These are phyloP conservation scores for Coprinopsis marcescibilis DNA, from an alignment of 768 basidiomycete genomes.

Conservation along the genomic window DNA sequence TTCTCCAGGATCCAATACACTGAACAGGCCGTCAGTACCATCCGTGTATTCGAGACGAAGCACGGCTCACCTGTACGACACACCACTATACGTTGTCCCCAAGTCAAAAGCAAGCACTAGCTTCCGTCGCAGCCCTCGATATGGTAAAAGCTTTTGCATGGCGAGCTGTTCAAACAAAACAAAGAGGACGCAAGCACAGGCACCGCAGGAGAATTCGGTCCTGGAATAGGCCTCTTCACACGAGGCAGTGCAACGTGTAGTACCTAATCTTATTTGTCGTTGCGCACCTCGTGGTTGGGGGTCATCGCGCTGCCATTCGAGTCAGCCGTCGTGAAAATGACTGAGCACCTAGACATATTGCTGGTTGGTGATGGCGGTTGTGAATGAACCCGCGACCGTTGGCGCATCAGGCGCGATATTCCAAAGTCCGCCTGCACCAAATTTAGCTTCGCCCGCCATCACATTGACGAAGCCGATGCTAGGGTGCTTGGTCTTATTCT, in stretches of 20 bases:
- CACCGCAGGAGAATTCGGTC: neutral
- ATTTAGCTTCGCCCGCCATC: too few relatives aligned
- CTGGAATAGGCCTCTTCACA: neutral
- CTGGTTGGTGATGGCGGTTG: too few relatives aligned
- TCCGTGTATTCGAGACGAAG: neutral
- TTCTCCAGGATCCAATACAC: slow-evolving; percentile 31
- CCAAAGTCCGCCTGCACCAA: too few relatives aligned
- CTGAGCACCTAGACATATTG: too few relatives aligned
- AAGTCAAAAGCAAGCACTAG: slow-evolving; percentile 48
- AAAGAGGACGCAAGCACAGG: neutral
- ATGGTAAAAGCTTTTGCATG: slow-evolving; percentile 17
- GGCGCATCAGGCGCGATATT: too few relatives aligned
- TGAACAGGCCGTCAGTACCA: slow-evolving; percentile 3
- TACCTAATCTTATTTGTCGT: too few relatives aligned
- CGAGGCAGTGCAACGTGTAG: slow-evolving; percentile 2
- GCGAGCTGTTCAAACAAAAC: neutral
- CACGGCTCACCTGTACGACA: slow-evolving; percentile 32
- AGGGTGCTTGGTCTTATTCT: too few relatives aligned
- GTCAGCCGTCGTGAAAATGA: too few relatives aligned
- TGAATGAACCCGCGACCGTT: too few relatives aligned
- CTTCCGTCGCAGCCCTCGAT: slow-evolving; percentile 34
- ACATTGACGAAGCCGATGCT: too few relatives aligned
- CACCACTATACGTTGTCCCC: slow-evolving; percentile 46
- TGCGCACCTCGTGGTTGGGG: too few relatives aligned
- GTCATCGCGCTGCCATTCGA: too few relatives aligned